A percentile compares a stretch with the other conserved stretches of the same genome.
phyloP scores from a whole-genome alignment of 164 flowering plant genomes.

The Nymphaea thermarum region DNA sequence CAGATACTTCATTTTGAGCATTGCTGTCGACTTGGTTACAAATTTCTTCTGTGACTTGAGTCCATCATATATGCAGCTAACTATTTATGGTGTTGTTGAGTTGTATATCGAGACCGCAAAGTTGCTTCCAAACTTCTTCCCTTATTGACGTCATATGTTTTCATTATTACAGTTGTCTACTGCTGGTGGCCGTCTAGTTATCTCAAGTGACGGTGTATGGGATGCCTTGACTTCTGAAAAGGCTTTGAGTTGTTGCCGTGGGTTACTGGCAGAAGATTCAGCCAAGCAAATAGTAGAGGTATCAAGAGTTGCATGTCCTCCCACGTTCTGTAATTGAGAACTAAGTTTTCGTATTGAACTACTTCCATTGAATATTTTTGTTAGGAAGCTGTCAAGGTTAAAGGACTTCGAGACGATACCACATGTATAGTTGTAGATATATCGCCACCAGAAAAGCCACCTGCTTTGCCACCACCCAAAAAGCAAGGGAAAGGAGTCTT shows the following conservation, averaged over 20 bases:
- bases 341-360: background rate
- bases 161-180: conserved; percentile 54
- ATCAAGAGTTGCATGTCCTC: background rate
- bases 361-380: background rate
- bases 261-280: conserved; percentile 76
- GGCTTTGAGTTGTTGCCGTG: conserved; percentile 73
- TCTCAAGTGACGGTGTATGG: conserved; percentile 99
- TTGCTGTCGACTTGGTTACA: no score
- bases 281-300: conserved; percentile 89
- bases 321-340: background rate
- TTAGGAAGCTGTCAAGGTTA: conserved; percentile 69
- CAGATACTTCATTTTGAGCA: no score
- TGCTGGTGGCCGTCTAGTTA: conserved; percentile 82
- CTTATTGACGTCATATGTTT: background rate
- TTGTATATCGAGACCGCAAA: no score
- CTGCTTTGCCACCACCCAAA: conserved; percentile 54
- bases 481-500: conserved; percentile 74
- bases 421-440: conserved; percentile 93
- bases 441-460: conserved; percentile 53
- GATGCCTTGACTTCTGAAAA: conserved; percentile 73
- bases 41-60: no score
- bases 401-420: conserved; percentile 95
- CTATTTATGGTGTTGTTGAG: no score
- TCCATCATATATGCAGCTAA: no score
- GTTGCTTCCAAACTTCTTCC: no score